Base-by-base conservation (phyloP, 208 protist species). In the Leishmania amazonensis region DNA sequence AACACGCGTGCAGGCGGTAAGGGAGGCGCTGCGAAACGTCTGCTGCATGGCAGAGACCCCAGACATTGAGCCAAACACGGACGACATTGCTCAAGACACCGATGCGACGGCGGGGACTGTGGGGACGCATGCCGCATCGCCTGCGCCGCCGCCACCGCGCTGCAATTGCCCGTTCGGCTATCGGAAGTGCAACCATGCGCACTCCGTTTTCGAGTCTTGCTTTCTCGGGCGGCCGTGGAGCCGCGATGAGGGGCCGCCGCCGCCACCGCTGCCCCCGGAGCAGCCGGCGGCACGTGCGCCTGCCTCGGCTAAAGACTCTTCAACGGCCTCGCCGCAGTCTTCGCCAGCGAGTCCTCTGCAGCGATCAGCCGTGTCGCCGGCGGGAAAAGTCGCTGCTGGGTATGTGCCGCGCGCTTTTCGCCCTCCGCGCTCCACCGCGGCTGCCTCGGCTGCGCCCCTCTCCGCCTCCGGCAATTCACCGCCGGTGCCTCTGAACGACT, bases 181-280 rank as follows among this genome's bases (percentile, higher is more conserved):
- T 78, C 73, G 64, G 67, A 88, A 95, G 83, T 95, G 91, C 75
- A 85, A 87, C 28, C 65, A 75, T n/a, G 57, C 75, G 3, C 91
- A 95, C 58, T 95, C 91, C 54, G 87, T 95, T 38, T 95, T 95
- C 81, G 85, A 89, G 51, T 85, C 86, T 40, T 95, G 89, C 81
- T 93, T 91, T 67, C 60, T 84, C 28, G 88, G 89, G 54, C 88
- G 88, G 81, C 76, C 76, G 31, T 94, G 91, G 91, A 65, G 53
- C 60, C 85, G 85, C 35, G 79, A 85, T 3, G 65, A 60, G 11
- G 54, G 35, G 19, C 76, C 71, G 45, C 64, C 47, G 35, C 70
- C 51, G 42, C 15, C 62, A 76, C 6, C 83, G 7, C 6, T 49
- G 35, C 42, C 81, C 19, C 4, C 28, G n/a, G 45, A 54, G 28